Evolutionary conservation across 2,329 filamentous ascomycete genomes (phyloP).

Genomic region (Trichoderma sp.): DNA sequence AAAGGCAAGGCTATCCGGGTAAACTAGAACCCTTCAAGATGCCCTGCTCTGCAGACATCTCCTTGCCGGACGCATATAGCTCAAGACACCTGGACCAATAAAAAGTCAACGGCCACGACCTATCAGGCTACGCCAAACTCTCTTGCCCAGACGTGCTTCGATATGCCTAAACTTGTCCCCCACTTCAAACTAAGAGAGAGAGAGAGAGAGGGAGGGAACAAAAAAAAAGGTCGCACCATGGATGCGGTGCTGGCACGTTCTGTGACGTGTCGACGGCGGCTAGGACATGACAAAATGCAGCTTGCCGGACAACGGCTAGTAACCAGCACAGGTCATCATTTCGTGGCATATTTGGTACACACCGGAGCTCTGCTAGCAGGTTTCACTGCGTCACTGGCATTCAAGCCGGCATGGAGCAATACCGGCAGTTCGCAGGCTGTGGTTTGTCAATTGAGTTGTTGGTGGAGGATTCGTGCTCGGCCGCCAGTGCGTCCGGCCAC

Average conservation of each 20-base stretch:
- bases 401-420: background rate
- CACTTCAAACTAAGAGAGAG: background rate
- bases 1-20: slow-evolving; percentile 6
- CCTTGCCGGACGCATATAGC: background rate
- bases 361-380: background rate
- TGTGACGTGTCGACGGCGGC: slow-evolving; percentile 14
- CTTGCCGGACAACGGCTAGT: background rate
- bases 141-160: background rate
- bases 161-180: background rate
- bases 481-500: background rate
- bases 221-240: background rate
- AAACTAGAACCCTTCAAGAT: background rate
- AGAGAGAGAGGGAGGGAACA: background rate
- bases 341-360: background rate
- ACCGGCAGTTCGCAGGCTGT: background rate
- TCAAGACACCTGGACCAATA: slow-evolving; percentile 12
- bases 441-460: background rate
- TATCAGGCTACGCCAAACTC: slow-evolving; percentile 4
- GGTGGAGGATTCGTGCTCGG: slow-evolving; percentile 3
- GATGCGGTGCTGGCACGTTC: background rate
- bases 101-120: background rate
- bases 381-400: slow-evolving; percentile 5
- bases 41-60: slow-evolving; percentile 5
- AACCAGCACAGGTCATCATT: background rate
- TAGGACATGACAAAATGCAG: slow-evolving; percentile 8